These are phyloP conservation scores for Trifolium pratense DNA, from an alignment of 306 rosid genomes.

Conservation along the genomic window DNA sequence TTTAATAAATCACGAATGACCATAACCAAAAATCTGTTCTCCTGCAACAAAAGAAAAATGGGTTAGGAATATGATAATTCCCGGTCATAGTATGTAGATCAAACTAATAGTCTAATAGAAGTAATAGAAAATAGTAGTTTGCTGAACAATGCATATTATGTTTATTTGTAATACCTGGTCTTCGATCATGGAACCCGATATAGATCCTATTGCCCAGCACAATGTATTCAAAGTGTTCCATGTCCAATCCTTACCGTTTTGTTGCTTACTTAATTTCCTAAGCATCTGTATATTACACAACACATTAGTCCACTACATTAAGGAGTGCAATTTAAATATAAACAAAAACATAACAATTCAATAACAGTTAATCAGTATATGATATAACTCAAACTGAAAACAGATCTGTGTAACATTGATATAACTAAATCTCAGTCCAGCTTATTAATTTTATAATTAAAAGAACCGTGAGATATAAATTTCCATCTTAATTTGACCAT, in stretches of 20 bases:
- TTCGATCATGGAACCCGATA: slow-evolving; percentile 97
- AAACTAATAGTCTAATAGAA: slow-evolving; percentile 3
- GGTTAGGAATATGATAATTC: background rate
- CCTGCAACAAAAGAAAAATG: slow-evolving; percentile 55
- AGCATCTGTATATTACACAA: slow-evolving; percentile 71
- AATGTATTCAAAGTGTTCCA: slow-evolving; percentile 96
- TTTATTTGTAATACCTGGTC: slow-evolving; percentile 69
- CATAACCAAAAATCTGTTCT: slow-evolving; percentile 96
- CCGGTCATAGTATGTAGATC: slow-evolving; percentile 5
- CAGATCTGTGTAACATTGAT: background rate
- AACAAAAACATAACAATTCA: background rate
- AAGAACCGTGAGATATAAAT: background rate
- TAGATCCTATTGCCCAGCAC: slow-evolving; percentile 99
- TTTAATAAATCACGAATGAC: slow-evolving; percentile 94
- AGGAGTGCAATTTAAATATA: slow-evolving; percentile 8
- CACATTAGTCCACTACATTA: slow-evolving; percentile 20
- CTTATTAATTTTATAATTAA: slow-evolving; percentile 9
- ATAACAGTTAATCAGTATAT: background rate
- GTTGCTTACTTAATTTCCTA: slow-evolving; percentile 83
- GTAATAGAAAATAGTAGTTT: background rate
- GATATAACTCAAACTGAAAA: slow-evolving; percentile 10
- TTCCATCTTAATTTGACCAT: background rate
- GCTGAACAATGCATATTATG: background rate
- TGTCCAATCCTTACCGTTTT: slow-evolving; percentile 93
- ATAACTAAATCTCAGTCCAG: background rate